These are phyloP conservation scores for Pythium coloratum DNA, from an alignment of 352 stramenopile species.

Conservation along the genomic window DNA sequence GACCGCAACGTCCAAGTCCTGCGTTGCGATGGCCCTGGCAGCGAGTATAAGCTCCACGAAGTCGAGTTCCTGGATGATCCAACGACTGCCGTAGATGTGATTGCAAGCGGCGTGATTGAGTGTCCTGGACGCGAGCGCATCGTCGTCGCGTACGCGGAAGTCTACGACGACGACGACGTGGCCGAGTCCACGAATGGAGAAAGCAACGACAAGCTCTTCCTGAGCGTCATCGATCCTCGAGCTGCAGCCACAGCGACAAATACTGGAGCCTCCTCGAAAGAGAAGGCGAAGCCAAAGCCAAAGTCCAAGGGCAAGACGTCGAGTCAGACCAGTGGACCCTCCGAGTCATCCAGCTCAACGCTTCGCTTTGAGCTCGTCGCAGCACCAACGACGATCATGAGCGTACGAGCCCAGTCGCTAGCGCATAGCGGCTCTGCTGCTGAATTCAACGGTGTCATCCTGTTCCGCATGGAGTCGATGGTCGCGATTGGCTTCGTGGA, in stretches of 20 bases:
- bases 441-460: constrained; percentile 59
- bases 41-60: constrained; percentile 40
- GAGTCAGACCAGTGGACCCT: background rate
- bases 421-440: constrained; percentile 9
- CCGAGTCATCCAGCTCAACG: constrained; percentile 10
- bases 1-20: constrained; percentile 58
- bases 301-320: constrained; percentile 11
- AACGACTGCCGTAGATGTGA: constrained; percentile 34
- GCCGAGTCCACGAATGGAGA: background rate
- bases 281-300: constrained; percentile 2
- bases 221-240: constrained; percentile 15
- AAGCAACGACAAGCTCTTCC: constrained; percentile 22
- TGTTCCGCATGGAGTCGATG: constrained; percentile 60
- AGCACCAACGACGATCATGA: constrained; percentile 54
- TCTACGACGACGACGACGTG: constrained; percentile 27
- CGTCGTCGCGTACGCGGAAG: constrained; percentile 51
- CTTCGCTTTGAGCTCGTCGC: constrained; percentile 59
- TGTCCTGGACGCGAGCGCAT: constrained; percentile 36
- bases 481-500: constrained; percentile 65
- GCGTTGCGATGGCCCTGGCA: constrained; percentile 26
- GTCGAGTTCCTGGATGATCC: constrained; percentile 33
- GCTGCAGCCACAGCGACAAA: background rate
- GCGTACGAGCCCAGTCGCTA: constrained; percentile 35
- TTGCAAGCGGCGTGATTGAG: constrained; percentile 51
- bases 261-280: background rate